Percentiles rank a stretch among this genome's conserved stretches.
Conservation (phyloP, 108 stramenopile genomes). For the Cylindrotheca fusiformis region DNA sequence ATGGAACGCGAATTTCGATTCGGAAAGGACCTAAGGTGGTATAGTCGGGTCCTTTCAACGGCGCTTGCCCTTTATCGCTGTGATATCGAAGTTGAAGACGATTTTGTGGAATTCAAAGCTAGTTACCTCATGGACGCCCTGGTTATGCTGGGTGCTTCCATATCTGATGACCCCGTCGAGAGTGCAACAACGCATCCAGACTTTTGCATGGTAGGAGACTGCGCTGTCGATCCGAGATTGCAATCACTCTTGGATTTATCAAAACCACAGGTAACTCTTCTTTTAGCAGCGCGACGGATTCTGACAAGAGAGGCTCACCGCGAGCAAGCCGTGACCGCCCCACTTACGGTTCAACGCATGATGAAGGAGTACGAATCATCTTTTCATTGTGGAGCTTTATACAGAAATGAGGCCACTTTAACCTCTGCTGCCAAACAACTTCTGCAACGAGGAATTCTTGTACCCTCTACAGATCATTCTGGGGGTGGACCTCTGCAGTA, state of each 20-base stretch:
- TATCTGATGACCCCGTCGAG: slow-evolving; percentile 20
- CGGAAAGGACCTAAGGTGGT: slow-evolving; percentile 72
- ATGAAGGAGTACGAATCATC: slow-evolving; percentile 60
- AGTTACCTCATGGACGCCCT: slow-evolving; percentile 60
- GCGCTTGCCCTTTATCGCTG: slow-evolving; percentile 49
- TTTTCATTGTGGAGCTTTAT: slow-evolving; percentile 13
- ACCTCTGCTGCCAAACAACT: slow-evolving; percentile 34
- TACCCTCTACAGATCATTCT: slow-evolving; percentile 65
- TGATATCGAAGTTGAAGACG: slow-evolving; percentile 17
- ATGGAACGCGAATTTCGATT: slow-evolving; percentile 58
- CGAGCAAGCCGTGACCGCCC: slow-evolving; percentile 39
- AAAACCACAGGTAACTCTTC: slow-evolving; percentile 62
- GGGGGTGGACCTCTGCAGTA: slow-evolving; percentile 73
- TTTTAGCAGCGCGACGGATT: slow-evolving; percentile 72
- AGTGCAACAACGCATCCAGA: slow-evolving; percentile 9
- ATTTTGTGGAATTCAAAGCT: slow-evolving; percentile 9
- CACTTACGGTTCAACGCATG: slow-evolving; percentile 78
- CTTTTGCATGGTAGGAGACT: slow-evolving; percentile 11
- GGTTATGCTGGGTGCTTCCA: slow-evolving; percentile 55
- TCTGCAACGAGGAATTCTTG: slow-evolving; percentile 60
- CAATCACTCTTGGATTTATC: slow-evolving; percentile 67
- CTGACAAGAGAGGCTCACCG: slow-evolving; percentile 41
- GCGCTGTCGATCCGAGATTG: slow-evolving; percentile 46
- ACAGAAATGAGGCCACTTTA: slow-evolving; percentile 8
- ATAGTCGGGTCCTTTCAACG: slow-evolving; percentile 63